These are phyloP conservation scores for Themeda triandra DNA, from an alignment of 176 grass and related monocot species.

Conservation along the genomic window DNA sequence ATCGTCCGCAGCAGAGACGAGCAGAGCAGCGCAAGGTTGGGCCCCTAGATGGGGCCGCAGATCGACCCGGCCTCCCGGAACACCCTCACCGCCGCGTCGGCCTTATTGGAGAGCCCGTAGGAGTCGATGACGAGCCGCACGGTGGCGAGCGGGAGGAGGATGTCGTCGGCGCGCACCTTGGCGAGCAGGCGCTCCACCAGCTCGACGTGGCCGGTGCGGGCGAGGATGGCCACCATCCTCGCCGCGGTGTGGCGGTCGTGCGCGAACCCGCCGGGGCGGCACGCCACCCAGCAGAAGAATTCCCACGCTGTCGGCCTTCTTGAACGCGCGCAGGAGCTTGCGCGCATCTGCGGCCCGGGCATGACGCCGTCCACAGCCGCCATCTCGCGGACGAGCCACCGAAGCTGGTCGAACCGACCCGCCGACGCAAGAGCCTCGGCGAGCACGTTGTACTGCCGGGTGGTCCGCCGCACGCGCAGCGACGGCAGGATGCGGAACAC, in stretches of 20 bases:
- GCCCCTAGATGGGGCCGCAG: slow-evolving; percentile 49
- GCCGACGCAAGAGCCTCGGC: slow-evolving; percentile 38
- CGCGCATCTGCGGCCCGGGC: slow-evolving; percentile 50
- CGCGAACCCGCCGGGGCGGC: slow-evolving; percentile 64
- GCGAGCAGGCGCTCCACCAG: slow-evolving; percentile 60
- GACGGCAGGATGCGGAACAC: slow-evolving; percentile 65
- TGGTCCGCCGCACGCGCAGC: slow-evolving; percentile 55
- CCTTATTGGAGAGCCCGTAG: slow-evolving; percentile 72
- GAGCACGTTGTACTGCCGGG: slow-evolving; percentile 78
- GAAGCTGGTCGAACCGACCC: slow-evolving; percentile 51
- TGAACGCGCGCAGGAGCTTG: slow-evolving; percentile 84
- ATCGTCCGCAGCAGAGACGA: slow-evolving; percentile 80
- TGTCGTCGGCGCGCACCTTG: slow-evolving; percentile 69
- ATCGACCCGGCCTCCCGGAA: slow-evolving; percentile 57
- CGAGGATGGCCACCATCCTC: slow-evolving; percentile 78
- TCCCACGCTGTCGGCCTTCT: slow-evolving; percentile 71
- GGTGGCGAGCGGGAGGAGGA: slow-evolving; percentile 72
- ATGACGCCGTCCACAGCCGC: slow-evolving; percentile 62
- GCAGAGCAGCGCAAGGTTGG: slow-evolving; percentile 56
- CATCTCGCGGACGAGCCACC: slow-evolving; percentile 63
- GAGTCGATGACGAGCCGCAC: slow-evolving; percentile 67
- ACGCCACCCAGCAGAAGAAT: slow-evolving; percentile 94
- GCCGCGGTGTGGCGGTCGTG: slow-evolving; percentile 67
- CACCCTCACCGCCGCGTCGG: slow-evolving; percentile 56
- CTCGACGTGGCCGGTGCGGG: slow-evolving; percentile 58